These are phyloP conservation scores for Rhododendron ovatum DNA, from an alignment of 148 eudicot genomes.

Conservation along the genomic window DNA sequence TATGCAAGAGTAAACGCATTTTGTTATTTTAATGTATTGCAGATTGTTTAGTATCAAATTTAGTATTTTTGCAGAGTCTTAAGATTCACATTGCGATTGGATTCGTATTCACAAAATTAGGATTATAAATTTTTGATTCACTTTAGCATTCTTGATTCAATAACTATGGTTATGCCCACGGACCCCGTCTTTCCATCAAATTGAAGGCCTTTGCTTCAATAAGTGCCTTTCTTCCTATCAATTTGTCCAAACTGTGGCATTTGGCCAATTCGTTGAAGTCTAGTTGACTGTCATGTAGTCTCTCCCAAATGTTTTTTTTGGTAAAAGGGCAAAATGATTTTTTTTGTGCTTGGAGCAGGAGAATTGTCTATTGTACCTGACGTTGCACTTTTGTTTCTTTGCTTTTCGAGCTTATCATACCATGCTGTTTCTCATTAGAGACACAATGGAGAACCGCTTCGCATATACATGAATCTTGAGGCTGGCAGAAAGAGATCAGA, in stretches of 20 bases:
- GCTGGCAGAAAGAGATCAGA: conserved; percentile 87
- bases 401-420: conserved; percentile 8
- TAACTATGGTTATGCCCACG: neutral
- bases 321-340: neutral
- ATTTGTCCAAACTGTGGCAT: neutral
- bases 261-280: neutral
- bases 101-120: neutral
- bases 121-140: neutral
- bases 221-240: neutral
- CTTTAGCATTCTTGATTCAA: neutral
- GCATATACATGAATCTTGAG: conserved; percentile 94
- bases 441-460: conserved; percentile 72
- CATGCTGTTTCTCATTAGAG: conserved; percentile 45
- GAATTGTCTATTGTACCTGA: neutral
- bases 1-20: neutral
- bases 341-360: neutral
- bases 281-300: neutral
- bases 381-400: neutral
- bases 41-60: neutral
- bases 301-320: neutral
- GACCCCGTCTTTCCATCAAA: neutral
- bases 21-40: neutral
- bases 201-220: neutral
- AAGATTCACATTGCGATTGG: neutral
- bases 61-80: neutral